Conservation (phyloP, 2,329 filamentous ascomycete genomes). For the Xylaria sp. region DNA sequence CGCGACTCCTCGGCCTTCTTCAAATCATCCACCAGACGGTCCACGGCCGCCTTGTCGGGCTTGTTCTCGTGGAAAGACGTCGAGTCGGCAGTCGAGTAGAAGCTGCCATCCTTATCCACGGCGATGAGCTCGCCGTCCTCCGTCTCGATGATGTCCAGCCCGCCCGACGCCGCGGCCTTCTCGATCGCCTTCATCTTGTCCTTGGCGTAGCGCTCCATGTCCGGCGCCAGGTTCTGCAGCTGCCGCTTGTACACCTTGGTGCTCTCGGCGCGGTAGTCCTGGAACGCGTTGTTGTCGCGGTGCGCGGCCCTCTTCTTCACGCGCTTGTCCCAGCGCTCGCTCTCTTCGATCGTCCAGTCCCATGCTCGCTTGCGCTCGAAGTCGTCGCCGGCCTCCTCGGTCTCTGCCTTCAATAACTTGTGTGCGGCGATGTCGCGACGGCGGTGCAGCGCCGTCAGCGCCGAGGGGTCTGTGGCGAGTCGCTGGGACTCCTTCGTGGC, state of each 20-base stretch:
- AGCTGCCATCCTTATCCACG: conserved; percentile 88
- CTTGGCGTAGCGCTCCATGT: conserved; percentile 86
- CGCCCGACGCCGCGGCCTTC: conserved; percentile 83
- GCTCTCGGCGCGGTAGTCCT: conserved; percentile 87
- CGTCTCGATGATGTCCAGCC: conserved; percentile 94
- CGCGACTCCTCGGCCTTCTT: conserved; percentile 88
- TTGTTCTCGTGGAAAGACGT: conserved; percentile 85
- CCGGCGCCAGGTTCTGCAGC: conserved; percentile 78
- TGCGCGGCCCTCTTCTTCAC: conserved; percentile 85
- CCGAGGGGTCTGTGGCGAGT: conserved; percentile 78
- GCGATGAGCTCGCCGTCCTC: conserved; percentile 94
- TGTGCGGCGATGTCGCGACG: conserved; percentile 89
- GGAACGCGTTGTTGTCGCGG: conserved; percentile 87
- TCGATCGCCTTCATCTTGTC: conserved; percentile 89
- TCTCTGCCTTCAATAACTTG: conserved; percentile 92
- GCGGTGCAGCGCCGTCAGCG: conserved; percentile 82
- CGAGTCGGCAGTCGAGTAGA: conserved; percentile 89
- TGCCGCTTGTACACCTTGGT: conserved; percentile 95
- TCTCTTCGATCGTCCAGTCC: conserved; percentile 98
- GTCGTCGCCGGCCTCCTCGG: conserved; percentile 85
- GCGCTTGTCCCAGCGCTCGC: conserved; percentile 91
- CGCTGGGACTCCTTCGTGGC: conserved; percentile 85
- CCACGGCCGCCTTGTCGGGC: conserved; percentile 86
- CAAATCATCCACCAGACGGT: conserved; percentile 86
- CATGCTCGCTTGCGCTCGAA: conserved; percentile 98